phyloP scores from a whole-genome alignment of 208 protist species.

The Acanthamoeba healyi region DNA sequence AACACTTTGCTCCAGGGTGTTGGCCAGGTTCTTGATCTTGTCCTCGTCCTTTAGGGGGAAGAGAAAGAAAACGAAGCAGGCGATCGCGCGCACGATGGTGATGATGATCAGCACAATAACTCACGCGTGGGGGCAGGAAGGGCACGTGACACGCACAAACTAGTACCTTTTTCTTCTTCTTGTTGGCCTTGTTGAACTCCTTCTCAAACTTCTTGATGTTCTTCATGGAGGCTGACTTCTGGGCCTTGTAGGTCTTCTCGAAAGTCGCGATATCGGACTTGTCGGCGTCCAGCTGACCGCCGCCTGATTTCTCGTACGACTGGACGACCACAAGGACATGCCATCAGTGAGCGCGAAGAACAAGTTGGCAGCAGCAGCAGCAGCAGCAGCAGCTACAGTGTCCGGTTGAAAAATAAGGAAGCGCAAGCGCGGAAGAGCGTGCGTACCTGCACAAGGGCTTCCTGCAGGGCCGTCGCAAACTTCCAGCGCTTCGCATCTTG shows the following conservation, averaged over 20 bases:
- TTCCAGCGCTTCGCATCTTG: not conserved
- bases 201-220: constrained; percentile 62
- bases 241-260: constrained; percentile 53
- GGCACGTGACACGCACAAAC: too few relatives aligned
- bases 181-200: constrained; percentile 45
- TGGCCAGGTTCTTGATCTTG: constrained; percentile 43
- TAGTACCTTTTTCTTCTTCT: constrained; percentile 40
- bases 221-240: constrained; percentile 14
- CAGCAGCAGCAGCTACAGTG: too few relatives aligned
- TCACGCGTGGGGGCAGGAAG: too few relatives aligned
- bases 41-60: not conserved
- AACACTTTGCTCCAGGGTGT: not conserved
- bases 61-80: not conserved
- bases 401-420: too few relatives aligned
- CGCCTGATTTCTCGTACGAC: constrained; percentile 49
- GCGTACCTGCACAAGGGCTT: constrained; percentile 28
- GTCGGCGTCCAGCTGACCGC: constrained; percentile 15
- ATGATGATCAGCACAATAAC: not conserved
- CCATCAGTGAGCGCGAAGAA: not conserved
- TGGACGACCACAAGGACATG: not conserved
- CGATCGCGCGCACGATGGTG: not conserved
- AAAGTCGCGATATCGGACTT: not conserved
- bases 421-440: not conserved
- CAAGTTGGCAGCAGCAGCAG: too few relatives aligned
- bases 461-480: not conserved